Conservation (phyloP, 2,329 filamentous ascomycete species). For the Microsporum audouinii region DNA sequence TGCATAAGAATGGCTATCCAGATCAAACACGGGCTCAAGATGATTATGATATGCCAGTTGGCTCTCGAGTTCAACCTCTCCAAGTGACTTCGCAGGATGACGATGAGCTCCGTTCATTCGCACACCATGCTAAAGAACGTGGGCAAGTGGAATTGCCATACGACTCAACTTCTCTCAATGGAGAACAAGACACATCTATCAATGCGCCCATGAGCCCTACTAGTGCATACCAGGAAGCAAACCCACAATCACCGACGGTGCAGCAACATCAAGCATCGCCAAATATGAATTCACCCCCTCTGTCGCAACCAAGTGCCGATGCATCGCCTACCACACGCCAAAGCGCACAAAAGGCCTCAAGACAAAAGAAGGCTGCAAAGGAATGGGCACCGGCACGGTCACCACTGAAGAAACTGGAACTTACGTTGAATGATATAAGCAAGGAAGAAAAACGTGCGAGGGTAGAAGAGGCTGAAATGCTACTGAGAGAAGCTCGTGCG, state of each 20-base stretch:
- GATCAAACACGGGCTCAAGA: conserved; percentile 47
- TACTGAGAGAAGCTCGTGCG: conserved; percentile 46
- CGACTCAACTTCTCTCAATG: background rate
- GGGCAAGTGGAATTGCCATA: conserved; percentile 4
- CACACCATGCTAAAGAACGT: conserved; percentile 14
- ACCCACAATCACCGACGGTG: conserved; percentile 1
- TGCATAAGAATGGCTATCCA: conserved; percentile 5
- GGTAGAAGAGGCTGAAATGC: conserved; percentile 68
- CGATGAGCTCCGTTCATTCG: conserved; percentile 18
- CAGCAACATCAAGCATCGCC: conserved; percentile 6
- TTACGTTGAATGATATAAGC: conserved; percentile 80
- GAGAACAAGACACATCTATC: background rate
- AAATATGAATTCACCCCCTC: conserved; percentile 2
- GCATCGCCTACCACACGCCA: conserved; percentile 2
- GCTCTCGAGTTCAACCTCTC: conserved; percentile 44
- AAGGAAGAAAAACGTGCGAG: conserved; percentile 90
- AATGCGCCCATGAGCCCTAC: background rate
- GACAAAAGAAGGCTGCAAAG: conserved; percentile 12
- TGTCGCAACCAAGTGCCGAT: conserved; percentile 4
- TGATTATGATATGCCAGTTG: conserved; percentile 47
- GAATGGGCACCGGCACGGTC: conserved; percentile 69
- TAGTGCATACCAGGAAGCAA: background rate
- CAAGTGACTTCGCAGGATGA: conserved; percentile 18
- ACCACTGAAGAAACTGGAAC: conserved; percentile 84
- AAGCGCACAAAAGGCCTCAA: conserved; percentile 15